Conservation (phyloP, 306 rosid genomes). For the Trifolium fragiferum region DNA sequence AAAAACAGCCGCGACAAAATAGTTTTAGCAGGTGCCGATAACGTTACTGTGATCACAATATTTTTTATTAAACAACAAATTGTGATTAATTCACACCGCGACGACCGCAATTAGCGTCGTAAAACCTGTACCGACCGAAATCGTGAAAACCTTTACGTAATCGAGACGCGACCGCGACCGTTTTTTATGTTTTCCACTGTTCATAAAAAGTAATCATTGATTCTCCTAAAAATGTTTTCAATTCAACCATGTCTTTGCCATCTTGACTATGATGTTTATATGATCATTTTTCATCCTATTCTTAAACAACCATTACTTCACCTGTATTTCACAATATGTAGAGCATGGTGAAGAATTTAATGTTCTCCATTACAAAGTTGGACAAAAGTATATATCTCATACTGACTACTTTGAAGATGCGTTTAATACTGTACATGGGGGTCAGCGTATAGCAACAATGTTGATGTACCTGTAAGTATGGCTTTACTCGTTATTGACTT, state of each 20-base stretch:
- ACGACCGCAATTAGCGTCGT: no score
- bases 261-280: constrained; percentile 16
- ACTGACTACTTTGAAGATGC: constrained; percentile 76
- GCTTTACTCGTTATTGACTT: constrained; percentile 11
- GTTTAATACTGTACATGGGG: constrained; percentile 68
- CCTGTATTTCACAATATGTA: constrained; percentile 41
- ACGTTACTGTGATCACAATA: accelerated
- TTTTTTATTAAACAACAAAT: no score
- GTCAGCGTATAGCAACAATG: constrained; percentile 91
- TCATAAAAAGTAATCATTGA: constrained; percentile 21
- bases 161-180: no score
- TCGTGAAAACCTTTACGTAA: no score
- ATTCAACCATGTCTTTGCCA: neutral
- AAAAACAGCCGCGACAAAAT: no score
- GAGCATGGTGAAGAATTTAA: constrained; percentile 96
- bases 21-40: no score
- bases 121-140: no score
- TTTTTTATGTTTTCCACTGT: constrained; percentile 25
- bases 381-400: constrained; percentile 88
- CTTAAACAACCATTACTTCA: constrained; percentile 37
- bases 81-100: no score
- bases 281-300: constrained; percentile 25
- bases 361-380: constrained; percentile 92
- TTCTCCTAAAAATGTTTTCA: constrained; percentile 20
- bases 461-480: constrained; percentile 92